phyloP scores from a whole-genome alignment of 371 early-diverging fungal genomes.

The Mucor plumbeus region DNA sequence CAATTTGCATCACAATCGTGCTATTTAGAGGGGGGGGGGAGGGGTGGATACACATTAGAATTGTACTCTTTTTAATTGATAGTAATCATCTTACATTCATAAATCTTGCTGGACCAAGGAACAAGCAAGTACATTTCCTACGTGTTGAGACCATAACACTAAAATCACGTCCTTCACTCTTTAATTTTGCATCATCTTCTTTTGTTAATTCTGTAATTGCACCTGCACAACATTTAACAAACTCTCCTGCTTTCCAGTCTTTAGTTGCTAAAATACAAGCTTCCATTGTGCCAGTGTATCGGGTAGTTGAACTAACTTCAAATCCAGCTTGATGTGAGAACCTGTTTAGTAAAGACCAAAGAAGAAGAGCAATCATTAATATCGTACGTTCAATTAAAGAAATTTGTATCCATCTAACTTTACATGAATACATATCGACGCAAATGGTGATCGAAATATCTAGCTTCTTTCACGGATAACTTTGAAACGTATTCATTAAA shows the following conservation, averaged over 20 bases:
- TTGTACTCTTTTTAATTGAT: neutral
- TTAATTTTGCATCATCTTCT: slow-evolving; percentile 69
- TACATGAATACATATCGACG: slow-evolving; percentile 42
- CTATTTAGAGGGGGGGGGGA: slow-evolving; percentile 20
- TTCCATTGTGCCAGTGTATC: slow-evolving; percentile 73
- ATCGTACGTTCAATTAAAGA: slow-evolving; percentile 9
- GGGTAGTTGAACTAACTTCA: slow-evolving; percentile 67
- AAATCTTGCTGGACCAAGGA: slow-evolving; percentile 92
- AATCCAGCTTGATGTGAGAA: slow-evolving; percentile 82
- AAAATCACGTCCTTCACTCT: slow-evolving; percentile 74
- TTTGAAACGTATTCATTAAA: slow-evolving; percentile 27
- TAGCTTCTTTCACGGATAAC: slow-evolving; percentile 21
- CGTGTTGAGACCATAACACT: slow-evolving; percentile 81
- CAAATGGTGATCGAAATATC: slow-evolving; percentile 34
- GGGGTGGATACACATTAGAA: neutral
- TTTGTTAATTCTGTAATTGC: slow-evolving; percentile 68
- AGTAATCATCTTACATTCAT: slow-evolving; percentile 64
- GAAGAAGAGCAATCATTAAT: slow-evolving; percentile 3
- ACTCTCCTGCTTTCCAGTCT: slow-evolving; percentile 72
- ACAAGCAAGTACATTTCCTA: slow-evolving; percentile 68
- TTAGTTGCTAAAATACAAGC: slow-evolving; percentile 81
- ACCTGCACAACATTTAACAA: slow-evolving; percentile 73
- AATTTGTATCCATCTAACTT: neutral
- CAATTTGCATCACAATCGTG: slow-evolving; percentile 91
- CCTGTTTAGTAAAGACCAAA: slow-evolving; percentile 47